Conservation (phyloP, 2,329 filamentous ascomycete genomes). For the Colletotrichum aenigma region DNA sequence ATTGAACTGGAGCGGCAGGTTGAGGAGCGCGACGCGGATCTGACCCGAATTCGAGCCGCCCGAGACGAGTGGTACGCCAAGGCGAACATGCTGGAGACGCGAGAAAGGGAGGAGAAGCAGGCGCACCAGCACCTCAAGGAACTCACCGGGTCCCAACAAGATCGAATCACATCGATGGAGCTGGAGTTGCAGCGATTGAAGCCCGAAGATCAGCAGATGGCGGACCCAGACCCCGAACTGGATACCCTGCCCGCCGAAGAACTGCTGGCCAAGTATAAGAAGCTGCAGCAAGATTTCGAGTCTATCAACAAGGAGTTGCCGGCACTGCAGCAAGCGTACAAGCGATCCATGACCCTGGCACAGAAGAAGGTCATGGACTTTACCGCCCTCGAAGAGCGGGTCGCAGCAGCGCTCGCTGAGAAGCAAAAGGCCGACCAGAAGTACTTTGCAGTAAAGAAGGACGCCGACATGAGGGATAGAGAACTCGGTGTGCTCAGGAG, state of each 20-base stretch:
- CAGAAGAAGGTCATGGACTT: constrained; percentile 87
- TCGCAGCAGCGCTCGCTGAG: constrained; percentile 77
- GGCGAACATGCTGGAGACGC: constrained; percentile 76
- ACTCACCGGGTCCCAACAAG: constrained; percentile 77
- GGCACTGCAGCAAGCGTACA: constrained; percentile 89
- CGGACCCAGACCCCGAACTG: constrained; percentile 49
- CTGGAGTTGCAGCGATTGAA: constrained; percentile 77
- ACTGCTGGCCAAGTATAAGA: constrained; percentile 73
- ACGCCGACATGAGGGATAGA: constrained; percentile 82
- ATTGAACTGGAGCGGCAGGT: constrained; percentile 84
- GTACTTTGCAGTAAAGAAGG: constrained; percentile 94
- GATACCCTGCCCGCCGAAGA: constrained; percentile 71
- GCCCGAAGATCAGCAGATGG: constrained; percentile 52
- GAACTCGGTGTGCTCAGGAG: constrained; percentile 80
- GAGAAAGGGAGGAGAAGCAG: constrained; percentile 75
- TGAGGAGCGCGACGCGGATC: constrained; percentile 79
- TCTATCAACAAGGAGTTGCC: constrained; percentile 87
- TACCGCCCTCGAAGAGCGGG: constrained; percentile 75
- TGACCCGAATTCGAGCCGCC: constrained; percentile 82
- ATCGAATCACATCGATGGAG: constrained; percentile 82
- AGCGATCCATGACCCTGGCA: constrained; percentile 82
- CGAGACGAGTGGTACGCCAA: constrained; percentile 89
- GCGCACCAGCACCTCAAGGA: constrained; percentile 79
- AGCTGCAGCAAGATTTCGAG: constrained; percentile 78
- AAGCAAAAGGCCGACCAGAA: constrained; percentile 98